Evolutionary conservation across 106 monocot genomes (phyloP), one percentile per base, ranked within the genome.

Genomic region (Posidonia australis): DNA sequence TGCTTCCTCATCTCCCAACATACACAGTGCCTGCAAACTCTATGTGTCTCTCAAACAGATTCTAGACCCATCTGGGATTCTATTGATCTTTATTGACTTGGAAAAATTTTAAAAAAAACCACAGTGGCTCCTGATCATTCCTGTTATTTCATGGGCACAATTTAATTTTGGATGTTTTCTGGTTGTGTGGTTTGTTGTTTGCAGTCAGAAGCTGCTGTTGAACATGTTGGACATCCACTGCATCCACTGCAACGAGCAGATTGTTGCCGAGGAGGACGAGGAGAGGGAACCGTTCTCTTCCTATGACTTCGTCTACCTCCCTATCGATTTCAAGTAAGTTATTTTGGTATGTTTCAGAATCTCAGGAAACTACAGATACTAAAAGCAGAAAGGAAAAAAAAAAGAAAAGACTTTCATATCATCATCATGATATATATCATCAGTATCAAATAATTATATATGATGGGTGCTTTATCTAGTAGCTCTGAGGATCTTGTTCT

Each of bases 271-370:
- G 46, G 56, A 63, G 63, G 46, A 60, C 51, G 64, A n/a, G 65
- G 67, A 65, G 16, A 64, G 69, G 18, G 80, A 77, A 66, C 82
- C 90, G 0, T 69, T 76, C 16, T 96, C 94, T 7, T 72, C 94
- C 69, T 96, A 96, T 28, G 94, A 96, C 71, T 96, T 96, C 46
- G 90, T 96, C 55, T 96, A 96, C 49, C 94, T 96, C 62, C 94
- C 94, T 24, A 96, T 96, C 25, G 94, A 96, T 84, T 96, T 96
- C 83, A 96, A 84, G 94, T 96, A 82, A 82, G 90, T n/a, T n/a
- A n/a, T n/a, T n/a, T n/a, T n/a, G n/a, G n/a, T n/a, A n/a, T n/a
- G n/a, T n/a, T n/a, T n/a, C n/a, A n/a, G n/a, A n/a, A n/a, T n/a
- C n/a, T n/a, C n/a, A n/a, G n/a, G n/a, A n/a, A n/a, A n/a, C n/a